phyloP scores from a whole-genome alignment of 108 stramenopile genomes.

The Skeletonema grethae region DNA sequence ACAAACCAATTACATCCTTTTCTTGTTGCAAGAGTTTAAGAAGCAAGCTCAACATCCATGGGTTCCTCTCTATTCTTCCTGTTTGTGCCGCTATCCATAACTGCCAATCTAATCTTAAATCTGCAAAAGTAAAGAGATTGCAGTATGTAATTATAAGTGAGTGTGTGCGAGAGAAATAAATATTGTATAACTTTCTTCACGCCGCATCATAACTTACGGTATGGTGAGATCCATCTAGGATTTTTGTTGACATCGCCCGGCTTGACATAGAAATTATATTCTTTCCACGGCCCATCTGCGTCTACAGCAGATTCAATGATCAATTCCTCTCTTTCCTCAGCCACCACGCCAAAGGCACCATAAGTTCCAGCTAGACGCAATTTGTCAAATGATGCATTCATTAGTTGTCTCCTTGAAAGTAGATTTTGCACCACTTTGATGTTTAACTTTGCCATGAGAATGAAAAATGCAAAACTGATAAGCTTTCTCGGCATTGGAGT shows the following conservation, averaged over 20 bases:
- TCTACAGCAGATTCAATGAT: conserved; percentile 53
- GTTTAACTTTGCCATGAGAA: conserved; percentile 51
- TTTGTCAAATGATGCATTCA: conserved; percentile 74
- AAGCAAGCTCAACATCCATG: conserved; percentile 60
- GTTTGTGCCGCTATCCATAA: conserved; percentile 61
- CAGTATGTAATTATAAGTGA: no score
- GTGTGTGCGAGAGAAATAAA: no score
- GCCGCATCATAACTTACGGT: no score
- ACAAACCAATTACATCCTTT: conserved; percentile 52
- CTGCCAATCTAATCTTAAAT: conserved; percentile 76
- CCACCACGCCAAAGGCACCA: conserved; percentile 65
- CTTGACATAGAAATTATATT: conserved; percentile 72
- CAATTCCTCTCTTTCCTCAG: conserved; percentile 54
- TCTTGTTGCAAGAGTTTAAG: conserved; percentile 55
- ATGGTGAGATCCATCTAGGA: conserved; percentile 59
- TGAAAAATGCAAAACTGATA: conserved; percentile 35
- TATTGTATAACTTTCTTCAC: no score
- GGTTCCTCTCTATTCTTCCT: conserved; percentile 48
- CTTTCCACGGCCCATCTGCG: conserved; percentile 58
- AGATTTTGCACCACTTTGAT: conserved; percentile 58
- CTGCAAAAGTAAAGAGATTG: no score
- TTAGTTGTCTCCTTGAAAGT: conserved; percentile 50
- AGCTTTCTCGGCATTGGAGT: conserved; percentile 16
- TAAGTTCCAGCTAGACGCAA: conserved; percentile 63
- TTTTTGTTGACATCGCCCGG: conserved; percentile 49